Conservation (phyloP, 495 filamentous ascomycete species). For the Trichodelitschia bisporula region DNA sequence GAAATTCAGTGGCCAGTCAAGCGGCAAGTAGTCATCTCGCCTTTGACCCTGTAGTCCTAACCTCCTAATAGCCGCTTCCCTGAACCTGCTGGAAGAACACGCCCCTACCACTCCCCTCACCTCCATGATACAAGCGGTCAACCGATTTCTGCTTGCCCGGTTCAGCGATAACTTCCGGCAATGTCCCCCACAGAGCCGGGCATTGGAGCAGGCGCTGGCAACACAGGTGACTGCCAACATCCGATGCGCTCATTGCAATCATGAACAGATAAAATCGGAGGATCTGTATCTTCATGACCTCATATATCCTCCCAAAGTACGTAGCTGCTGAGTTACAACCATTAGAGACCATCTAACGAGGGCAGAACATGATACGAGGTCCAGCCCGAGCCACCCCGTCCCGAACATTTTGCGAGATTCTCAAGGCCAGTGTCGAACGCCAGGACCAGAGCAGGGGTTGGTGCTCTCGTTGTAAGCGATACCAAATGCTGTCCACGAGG, state of each 20-base stretch:
- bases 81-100: constrained; percentile 67
- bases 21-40: constrained; percentile 16
- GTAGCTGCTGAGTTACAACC: no score
- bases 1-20: constrained; percentile 57
- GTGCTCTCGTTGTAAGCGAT: constrained; percentile 70
- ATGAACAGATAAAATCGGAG: constrained; percentile 44
- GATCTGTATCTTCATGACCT: constrained; percentile 59
- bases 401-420: constrained; percentile 51
- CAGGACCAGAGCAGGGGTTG: constrained; percentile 65
- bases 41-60: constrained; percentile 5
- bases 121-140: constrained; percentile 49
- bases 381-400: constrained; percentile 18
- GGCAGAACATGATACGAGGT: constrained; percentile 3
- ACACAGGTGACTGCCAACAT: constrained; percentile 35
- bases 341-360: no score
- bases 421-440: constrained; percentile 69
- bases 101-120: constrained; percentile 40
- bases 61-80: constrained; percentile 32
- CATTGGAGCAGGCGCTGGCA: constrained; percentile 27
- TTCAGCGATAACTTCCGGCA: constrained; percentile 44
- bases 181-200: constrained; percentile 23
- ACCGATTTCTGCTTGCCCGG: constrained; percentile 50
- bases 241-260: constrained; percentile 58
- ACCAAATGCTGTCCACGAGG: constrained; percentile 54
- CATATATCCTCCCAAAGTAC: constrained; percentile 50